phyloP scores from a whole-genome alignment of 768 basidiomycete species.

The Serendipita vermifera region DNA sequence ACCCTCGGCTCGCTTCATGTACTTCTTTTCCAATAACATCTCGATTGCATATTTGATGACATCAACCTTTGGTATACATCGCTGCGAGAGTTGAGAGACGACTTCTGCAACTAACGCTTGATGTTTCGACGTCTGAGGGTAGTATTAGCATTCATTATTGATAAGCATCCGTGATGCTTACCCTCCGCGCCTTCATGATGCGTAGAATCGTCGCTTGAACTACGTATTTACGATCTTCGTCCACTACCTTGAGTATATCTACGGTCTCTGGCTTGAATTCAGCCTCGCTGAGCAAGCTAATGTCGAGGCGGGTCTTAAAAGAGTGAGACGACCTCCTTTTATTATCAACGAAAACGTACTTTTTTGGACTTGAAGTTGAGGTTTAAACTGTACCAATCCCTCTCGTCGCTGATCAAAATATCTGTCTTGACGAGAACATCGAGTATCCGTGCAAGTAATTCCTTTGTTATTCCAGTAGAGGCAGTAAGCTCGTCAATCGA shows the following conservation, averaged over 20 bases:
- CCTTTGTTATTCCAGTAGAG: slow-evolving; percentile 71
- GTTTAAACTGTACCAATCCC: slow-evolving; percentile 85
- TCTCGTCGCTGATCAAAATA: slow-evolving; percentile 77
- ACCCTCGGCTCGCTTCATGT: slow-evolving; percentile 85
- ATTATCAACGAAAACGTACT: slow-evolving; percentile 9
- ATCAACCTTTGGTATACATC: neutral
- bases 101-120: neutral
- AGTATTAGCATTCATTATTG: neutral
- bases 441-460: slow-evolving; percentile 47
- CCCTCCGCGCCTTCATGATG: too few relatives aligned
- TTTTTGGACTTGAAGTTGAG: slow-evolving; percentile 34
- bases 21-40: slow-evolving; percentile 88
- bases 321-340: neutral
- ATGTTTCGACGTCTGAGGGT: slow-evolving; percentile 23
- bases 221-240: slow-evolving; percentile 92
- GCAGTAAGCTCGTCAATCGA: slow-evolving; percentile 64
- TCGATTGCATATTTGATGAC: slow-evolving; percentile 48
- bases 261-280: slow-evolving; percentile 84
- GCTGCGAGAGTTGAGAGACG: slow-evolving; percentile 28
- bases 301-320: slow-evolving; percentile 55
- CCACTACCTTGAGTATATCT: slow-evolving; percentile 86
- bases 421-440: slow-evolving; percentile 68
- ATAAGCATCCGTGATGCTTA: slow-evolving; percentile 18
- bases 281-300: slow-evolving; percentile 85
- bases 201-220: slow-evolving; percentile 91